Evolutionary conservation across 2,329 filamentous ascomycete genomes (phyloP), one percentile per base, ranked within the genome.

Genomic region (Domatiomyces globalis): DNA sequence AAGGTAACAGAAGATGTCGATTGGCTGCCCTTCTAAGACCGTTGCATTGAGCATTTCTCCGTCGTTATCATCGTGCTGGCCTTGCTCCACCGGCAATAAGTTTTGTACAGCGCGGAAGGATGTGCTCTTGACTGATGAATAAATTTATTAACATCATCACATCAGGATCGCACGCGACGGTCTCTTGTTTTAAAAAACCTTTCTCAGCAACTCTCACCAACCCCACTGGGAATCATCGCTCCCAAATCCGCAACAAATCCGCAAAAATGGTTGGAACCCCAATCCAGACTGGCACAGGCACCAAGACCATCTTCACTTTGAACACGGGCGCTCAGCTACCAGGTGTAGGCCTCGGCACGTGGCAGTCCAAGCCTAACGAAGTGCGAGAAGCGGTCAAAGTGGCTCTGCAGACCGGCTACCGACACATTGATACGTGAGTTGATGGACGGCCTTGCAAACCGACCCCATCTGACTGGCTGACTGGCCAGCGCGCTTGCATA

Each of bases 301-400:
- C 45, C 20, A 58, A 55, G 52, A 60, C 56, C 43, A 54, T 59
- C 52, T 65, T 63, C 51, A 62, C 60, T 48, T 62, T 70, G 53
- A 69, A 69, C 57, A 69, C 66, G 17, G 68, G 67, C 43, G 63
- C 61, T 33, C 63, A 63, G 50, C 61, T 65, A 50, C 63, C 84
- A 51, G 81, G 81, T 60, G 68, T 89, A 58, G 85, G 84, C 55
- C 75, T 89, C 45, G 85, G 85, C 51, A 89, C 85, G 51, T 89
- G 85, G 84, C 84, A 87, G 63, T 86, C 84, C 47, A 66, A 75
- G 62, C 80, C 83, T 51, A 78, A 77, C 59, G 76, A 86, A 67
- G 83, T 87, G 51, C 74, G 77, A 60, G 70, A 77, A 49, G 86
- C 86, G 50, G 85, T 90, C 57, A 79, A 85, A 67, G 72, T 73